phyloP scores from a whole-genome alignment of 352 stramenopile species.

The Phytophthora pinifolia region DNA sequence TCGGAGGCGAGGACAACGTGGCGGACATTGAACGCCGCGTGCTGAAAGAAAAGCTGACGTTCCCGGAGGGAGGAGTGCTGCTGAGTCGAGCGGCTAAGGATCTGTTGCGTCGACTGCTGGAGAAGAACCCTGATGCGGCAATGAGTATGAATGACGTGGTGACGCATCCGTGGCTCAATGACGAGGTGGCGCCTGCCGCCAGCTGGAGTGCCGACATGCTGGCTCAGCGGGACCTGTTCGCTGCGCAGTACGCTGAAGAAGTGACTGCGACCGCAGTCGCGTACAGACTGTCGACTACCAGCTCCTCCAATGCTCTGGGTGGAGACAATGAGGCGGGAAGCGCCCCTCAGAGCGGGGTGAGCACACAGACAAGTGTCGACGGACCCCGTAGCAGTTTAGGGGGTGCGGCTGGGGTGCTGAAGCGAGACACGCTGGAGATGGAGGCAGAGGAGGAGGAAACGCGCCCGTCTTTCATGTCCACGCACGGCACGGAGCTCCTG shows the following conservation, averaged over 20 bases:
- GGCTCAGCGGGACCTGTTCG: conserved; percentile 45
- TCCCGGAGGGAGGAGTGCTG: conserved; percentile 26
- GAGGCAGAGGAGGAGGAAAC: conserved; percentile 37
- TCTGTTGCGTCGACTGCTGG: conserved; percentile 56
- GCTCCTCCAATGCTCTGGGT: conserved; percentile 14
- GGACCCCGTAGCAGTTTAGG: conserved; percentile 13
- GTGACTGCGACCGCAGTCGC: conserved; percentile 36
- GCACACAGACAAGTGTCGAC: conserved; percentile 10
- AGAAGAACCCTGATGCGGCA: conserved; percentile 43
- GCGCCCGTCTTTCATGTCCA: conserved; percentile 77
- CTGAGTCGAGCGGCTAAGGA: conserved; percentile 73
- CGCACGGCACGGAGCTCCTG: conserved; percentile 46
- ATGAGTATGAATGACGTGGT: conserved; percentile 66
- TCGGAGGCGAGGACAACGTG: conserved; percentile 32
- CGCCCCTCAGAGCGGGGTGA: conserved; percentile 5
- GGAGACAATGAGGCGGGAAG: conserved; percentile 6
- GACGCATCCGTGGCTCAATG: conserved; percentile 69
- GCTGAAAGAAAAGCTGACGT: conserved; percentile 31
- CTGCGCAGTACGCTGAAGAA: conserved; percentile 42
- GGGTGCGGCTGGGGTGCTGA: conserved; percentile 3
- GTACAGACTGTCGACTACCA: conserved; percentile 19
- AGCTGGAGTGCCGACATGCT: conserved; percentile 50
- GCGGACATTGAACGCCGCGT: conserved; percentile 29
- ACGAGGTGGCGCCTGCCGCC: conserved; percentile 41
- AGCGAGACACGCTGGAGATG: conserved; percentile 22